Percentiles rank a stretch among this genome's conserved stretches.
Conservation (phyloP, 192 early-diverging fungal species). For the Tieghemiomyces parasiticus region DNA sequence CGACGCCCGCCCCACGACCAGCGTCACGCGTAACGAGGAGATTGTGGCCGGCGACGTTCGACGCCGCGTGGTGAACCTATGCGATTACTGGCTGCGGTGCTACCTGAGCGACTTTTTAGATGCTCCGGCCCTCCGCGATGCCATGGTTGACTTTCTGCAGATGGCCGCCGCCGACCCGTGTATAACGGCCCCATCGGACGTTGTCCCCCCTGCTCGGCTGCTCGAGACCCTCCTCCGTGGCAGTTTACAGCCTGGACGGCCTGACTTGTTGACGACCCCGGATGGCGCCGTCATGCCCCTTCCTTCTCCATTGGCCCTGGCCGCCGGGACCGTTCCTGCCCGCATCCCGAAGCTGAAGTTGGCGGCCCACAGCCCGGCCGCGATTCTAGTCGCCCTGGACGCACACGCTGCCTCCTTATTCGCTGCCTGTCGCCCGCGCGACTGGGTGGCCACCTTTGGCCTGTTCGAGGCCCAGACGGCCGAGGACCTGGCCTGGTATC, state of each 20-base stretch:
- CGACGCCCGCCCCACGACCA: background rate
- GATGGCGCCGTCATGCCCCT: background rate
- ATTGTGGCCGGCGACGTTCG: slow-evolving; percentile 21
- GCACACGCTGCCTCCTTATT: slow-evolving; percentile 27
- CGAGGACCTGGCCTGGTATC: slow-evolving; percentile 29
- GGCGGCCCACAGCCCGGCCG: slow-evolving; percentile 12
- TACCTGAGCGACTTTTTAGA: slow-evolving; percentile 51
- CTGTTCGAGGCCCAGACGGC: slow-evolving; percentile 30
- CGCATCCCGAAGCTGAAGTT: slow-evolving; percentile 14
- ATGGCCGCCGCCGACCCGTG: slow-evolving; percentile 1
- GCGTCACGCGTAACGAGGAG: background rate
- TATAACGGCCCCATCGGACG: background rate
- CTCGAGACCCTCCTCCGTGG: background rate
- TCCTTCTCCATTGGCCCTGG: slow-evolving; percentile 20
- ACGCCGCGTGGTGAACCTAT: slow-evolving; percentile 28
- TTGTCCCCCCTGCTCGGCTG: background rate
- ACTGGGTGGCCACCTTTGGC: slow-evolving; percentile 31
- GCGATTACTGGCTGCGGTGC: slow-evolving; percentile 43
- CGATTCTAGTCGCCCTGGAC: slow-evolving; percentile 23
- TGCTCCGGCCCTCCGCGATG: slow-evolving; percentile 31
- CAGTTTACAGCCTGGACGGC: background rate
- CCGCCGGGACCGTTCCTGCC: slow-evolving; percentile 19
- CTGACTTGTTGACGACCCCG: background rate
- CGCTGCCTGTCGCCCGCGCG: slow-evolving; percentile 27
- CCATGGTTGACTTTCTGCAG: slow-evolving; percentile 25